Evolutionary conservation across 352 stramenopile species (phyloP), one percentile per base, ranked within the genome.

Genomic region (Phytophthora sojae): DNA sequence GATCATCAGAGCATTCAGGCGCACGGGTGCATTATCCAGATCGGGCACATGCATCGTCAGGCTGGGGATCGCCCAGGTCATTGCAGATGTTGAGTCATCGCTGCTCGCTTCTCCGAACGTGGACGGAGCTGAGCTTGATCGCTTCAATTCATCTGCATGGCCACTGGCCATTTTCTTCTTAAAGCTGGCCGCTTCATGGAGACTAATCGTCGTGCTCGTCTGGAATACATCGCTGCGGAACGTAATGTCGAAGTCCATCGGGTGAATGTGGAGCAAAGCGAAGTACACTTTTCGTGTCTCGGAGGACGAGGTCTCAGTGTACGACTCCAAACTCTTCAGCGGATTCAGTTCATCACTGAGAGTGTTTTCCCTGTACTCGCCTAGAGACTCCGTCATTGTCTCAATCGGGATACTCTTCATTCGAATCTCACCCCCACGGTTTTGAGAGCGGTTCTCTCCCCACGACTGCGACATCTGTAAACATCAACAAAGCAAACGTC

Each of bases 221-320:
- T 96, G 89, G 44, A 95, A 93, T 6, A 96, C 88, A 57, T 97
- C 90, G 58, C 89, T 96, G 42, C 90, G 85, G 56, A 93, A 97
- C 21, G 90, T 97, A 60, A 97, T 95, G 44, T 96, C 89, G 57
- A 96, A 85, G 67, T 96, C 89, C 59, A 97, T 90, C 1, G 90
- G 89, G 45, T 97, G 90, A 42, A 97, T 93, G 61, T 97, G 89
- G 52, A 97, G 72, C 32, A 96, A 69, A 17, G 90, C 89, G 63
- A 97, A 97, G 67, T 97, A 97, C 19, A 97, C 88, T 51, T 97
- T 97, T 29, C 89, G 81, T 6, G 87, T 79, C 65, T 95, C 85
- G 0, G 88, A 85, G 0, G 84, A 86, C 14, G 88, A 94, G 2
- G 83, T 89, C 37, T 83, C 66, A 12, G 81, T 92, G 6, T 87